Evolutionary conservation across 371 early-diverging fungal genomes (phyloP).

Genomic region (Mycotypha africana): DNA sequence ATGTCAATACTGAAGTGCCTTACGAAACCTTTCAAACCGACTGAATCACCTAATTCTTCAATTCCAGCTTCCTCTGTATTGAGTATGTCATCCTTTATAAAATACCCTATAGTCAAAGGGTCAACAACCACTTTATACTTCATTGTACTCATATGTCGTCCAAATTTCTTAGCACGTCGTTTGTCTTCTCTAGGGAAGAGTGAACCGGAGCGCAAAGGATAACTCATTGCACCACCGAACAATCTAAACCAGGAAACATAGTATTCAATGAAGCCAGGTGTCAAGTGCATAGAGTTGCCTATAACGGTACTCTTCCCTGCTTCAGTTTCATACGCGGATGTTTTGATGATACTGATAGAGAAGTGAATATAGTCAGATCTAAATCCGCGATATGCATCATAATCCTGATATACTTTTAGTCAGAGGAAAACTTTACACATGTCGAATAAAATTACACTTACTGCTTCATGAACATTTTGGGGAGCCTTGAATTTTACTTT

Average conservation of each 20-base stretch:
- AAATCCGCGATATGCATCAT: conserved; percentile 61
- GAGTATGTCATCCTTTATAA: conserved; percentile 25
- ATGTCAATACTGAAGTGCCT: conserved; percentile 39
- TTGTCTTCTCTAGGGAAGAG: conserved; percentile 24
- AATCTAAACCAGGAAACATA: conserved; percentile 29
- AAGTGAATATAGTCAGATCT: conserved; percentile 54
- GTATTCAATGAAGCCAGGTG: conserved; percentile 27
- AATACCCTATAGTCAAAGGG: conserved; percentile 24
- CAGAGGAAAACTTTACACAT: no score
- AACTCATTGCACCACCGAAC: conserved; percentile 36
- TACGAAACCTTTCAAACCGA: conserved; percentile 43
- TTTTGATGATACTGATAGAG: conserved; percentile 34
- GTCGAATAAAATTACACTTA: no score
- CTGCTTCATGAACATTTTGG: conserved; percentile 12
- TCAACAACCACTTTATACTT: conserved; percentile 35
- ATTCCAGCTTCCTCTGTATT: conserved; percentile 5
- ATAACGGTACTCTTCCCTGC: conserved; percentile 9
- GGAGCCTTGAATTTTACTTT: conserved; percentile 46
- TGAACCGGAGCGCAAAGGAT: conserved; percentile 23
- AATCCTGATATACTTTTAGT: no score
- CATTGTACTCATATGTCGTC: conserved; percentile 37
- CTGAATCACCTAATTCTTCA: conserved; percentile 30
- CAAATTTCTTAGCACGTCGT: conserved; percentile 24
- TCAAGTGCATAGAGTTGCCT: conserved; percentile 34
- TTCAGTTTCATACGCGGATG: neutral